Evolutionary conservation across 768 basidiomycete species (phyloP).

Genomic region (Trametes villosa): DNA sequence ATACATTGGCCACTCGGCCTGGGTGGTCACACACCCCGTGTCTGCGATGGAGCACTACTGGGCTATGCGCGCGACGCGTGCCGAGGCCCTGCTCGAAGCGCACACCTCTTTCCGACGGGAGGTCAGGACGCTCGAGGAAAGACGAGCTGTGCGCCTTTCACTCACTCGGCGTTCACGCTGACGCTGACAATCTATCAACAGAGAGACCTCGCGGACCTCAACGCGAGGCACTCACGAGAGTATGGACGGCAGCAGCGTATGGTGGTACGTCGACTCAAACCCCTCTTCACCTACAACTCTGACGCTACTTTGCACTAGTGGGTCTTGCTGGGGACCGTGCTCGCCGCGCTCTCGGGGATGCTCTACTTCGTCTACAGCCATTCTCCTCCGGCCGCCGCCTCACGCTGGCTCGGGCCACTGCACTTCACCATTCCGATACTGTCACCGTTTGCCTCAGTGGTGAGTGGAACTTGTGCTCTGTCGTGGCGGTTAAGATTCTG

Average conservation of each 20-base stretch:
- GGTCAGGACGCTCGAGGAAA: conserved; percentile 44
- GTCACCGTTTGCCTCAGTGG: conserved; percentile 80
- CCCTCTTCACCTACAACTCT: not conserved
- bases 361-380: not conserved
- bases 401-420: conserved; percentile 38
- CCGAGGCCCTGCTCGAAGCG: conserved; percentile 62
- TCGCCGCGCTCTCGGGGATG: not conserved
- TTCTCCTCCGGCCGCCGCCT: not conserved
- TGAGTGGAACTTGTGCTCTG: conserved; percentile 38
- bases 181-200: conserved; percentile 23
- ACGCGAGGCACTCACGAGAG: conserved; percentile 49
- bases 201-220: conserved; percentile 48
- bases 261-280: conserved; percentile 44
- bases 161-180: not conserved
- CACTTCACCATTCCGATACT: conserved; percentile 82
- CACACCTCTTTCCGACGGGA: conserved; percentile 54
- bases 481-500: not conserved
- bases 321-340: not conserved
- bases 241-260: conserved; percentile 54
- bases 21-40: not conserved
- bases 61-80: conserved; percentile 66
- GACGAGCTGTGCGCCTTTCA: conserved; percentile 39
- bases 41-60: conserved; percentile 58
- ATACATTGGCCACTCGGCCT: not conserved
- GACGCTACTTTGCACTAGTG: conserved; percentile 10